These are phyloP conservation scores for Citrus reticulata DNA, from an alignment of 345 rosid species.

Conservation along the genomic window DNA sequence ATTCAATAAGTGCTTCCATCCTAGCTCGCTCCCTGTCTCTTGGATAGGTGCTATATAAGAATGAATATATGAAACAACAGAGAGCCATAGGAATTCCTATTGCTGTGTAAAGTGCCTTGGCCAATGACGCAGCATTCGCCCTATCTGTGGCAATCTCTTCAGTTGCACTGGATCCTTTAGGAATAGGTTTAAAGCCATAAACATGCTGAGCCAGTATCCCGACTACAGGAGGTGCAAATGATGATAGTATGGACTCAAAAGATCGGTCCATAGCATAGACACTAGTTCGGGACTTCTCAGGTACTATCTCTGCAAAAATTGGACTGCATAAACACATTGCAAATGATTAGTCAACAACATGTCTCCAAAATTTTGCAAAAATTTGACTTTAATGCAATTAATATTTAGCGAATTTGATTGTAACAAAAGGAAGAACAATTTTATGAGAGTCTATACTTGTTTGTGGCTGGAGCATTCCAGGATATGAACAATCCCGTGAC, in stretches of 20 bases:
- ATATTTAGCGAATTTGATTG: not conserved
- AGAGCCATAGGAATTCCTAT: conserved; percentile 74
- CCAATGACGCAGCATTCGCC: conserved; percentile 69
- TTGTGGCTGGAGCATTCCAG: conserved; percentile 92
- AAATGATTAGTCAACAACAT: not conserved
- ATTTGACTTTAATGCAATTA: not conserved
- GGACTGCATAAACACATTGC: conserved; percentile 48
- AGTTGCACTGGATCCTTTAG: conserved; percentile 38
- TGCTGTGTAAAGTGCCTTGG: conserved; percentile 75
- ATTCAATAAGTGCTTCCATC: conserved; percentile 73
- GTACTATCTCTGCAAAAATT: conserved; percentile 89
- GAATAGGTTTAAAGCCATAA: conserved; percentile 71
- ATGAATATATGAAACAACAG: conserved; percentile 74
- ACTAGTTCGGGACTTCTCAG: conserved; percentile 74
- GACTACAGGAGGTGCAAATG: conserved; percentile 84
- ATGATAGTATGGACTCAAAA: conserved; percentile 73
- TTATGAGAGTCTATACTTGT: conserved; percentile 52
- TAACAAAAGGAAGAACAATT: not conserved
- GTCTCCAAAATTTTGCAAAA: not conserved
- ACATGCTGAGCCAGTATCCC: conserved; percentile 81
- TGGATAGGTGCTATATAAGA: conserved; percentile 74
- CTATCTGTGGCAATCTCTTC: conserved; percentile 60
- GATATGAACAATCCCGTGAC: conserved; percentile 64
- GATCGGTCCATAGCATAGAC: conserved; percentile 80
- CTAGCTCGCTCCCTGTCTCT: conserved; percentile 70